Evolutionary conservation across 2,329 filamentous ascomycete genomes (phyloP).

Genomic region (Arthrinium puccinioides): DNA sequence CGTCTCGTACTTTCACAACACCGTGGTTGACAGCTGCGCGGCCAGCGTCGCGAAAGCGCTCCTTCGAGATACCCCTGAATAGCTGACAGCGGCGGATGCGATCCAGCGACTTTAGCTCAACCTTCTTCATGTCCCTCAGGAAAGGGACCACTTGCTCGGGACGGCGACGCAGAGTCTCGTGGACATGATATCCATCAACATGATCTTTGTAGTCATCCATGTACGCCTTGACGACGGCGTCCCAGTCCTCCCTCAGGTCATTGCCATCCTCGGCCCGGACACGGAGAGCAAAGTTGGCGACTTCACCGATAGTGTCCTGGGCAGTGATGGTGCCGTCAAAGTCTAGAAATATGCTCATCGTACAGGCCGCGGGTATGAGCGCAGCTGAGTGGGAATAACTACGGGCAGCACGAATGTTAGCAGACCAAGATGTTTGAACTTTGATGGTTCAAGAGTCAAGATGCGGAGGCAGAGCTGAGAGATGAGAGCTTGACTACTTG

Average conservation of each 20-base stretch:
- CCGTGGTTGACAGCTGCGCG: slow-evolving; percentile 24
- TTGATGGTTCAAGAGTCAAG: too few species aligned
- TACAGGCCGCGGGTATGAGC: slow-evolving; percentile 2
- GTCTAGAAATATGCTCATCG: slow-evolving; percentile 44
- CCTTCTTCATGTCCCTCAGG: slow-evolving; percentile 31
- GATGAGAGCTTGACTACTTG: too few species aligned
- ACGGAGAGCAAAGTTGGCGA: slow-evolving; percentile 36
- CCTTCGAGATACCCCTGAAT: slow-evolving; percentile 31
- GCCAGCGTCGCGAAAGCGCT: slow-evolving; percentile 30
- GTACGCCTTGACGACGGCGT: slow-evolving; percentile 37
- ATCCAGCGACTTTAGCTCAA: slow-evolving; percentile 39
- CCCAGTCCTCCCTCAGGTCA: slow-evolving; percentile 34
- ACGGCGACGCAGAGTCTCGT: slow-evolving; percentile 23
- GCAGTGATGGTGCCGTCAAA: slow-evolving; percentile 54
- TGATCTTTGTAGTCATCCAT: slow-evolving; percentile 32
- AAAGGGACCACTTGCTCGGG: slow-evolving; percentile 34
- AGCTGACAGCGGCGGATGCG: slow-evolving; percentile 35
- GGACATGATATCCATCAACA: slow-evolving; percentile 24
- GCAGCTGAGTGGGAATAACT: too few species aligned
- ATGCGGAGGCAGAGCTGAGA: too few species aligned
- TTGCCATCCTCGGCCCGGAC: slow-evolving; percentile 15
- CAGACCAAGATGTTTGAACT: too few species aligned
- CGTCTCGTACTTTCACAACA: slow-evolving; percentile 27
- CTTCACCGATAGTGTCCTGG: slow-evolving; percentile 42
- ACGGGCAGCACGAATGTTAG: too few species aligned